Conservation (phyloP, 306 rosid genomes). For the Fragaria ananassa region DNA sequence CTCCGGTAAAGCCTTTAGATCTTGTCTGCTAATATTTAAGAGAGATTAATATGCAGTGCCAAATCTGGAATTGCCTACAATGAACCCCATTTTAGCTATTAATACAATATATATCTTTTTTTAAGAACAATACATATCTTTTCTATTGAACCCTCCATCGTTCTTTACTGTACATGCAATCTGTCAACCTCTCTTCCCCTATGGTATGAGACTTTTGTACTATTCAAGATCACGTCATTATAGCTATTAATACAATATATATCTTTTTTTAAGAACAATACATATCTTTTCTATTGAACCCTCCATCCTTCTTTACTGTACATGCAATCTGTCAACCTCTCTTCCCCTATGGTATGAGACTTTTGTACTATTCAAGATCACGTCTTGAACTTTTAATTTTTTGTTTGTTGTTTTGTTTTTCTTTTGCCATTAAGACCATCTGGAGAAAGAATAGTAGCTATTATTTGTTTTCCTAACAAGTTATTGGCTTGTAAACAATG, state of each 20-base stretch:
- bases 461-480: background rate
- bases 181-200: background rate
- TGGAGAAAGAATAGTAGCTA: background rate
- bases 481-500: background rate
- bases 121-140: background rate
- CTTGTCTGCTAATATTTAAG: background rate
- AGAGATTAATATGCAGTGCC: background rate
- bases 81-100: background rate
- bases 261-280: no score
- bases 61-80: background rate
- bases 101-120: background rate
- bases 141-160: background rate
- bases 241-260: background rate
- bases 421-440: background rate
- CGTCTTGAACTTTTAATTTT: background rate
- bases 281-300: background rate
- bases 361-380: background rate
- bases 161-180: background rate
- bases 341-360: background rate
- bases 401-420: background rate
- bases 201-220: background rate
- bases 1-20: conserved; percentile 57
- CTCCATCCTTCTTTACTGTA: background rate
- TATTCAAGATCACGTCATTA: no score
- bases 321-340: background rate